phyloP scores from a whole-genome alignment of 306 rosid genomes.

The Lagenaria siceraria region DNA sequence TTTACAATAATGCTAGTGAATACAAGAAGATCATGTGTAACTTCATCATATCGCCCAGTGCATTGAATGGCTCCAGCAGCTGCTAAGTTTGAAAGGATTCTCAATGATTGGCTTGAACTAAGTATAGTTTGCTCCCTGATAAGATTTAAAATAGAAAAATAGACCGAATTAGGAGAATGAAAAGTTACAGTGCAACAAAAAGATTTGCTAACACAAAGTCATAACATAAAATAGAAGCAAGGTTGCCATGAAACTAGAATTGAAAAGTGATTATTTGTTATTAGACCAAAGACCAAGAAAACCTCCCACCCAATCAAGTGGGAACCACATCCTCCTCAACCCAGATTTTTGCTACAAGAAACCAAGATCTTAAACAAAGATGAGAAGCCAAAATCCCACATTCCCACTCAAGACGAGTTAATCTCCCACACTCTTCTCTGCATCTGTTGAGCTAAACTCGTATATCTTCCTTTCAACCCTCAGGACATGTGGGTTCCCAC shows the following conservation, averaged over 20 bases:
- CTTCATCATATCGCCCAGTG: constrained; percentile 44
- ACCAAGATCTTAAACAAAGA: neutral
- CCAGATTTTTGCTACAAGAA: neutral
- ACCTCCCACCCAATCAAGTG: neutral
- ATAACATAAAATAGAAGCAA: neutral
- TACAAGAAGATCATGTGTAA: constrained; percentile 54
- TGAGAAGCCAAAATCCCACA: neutral
- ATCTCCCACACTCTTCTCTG: neutral
- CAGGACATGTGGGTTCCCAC: neutral
- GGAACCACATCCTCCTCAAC: neutral
- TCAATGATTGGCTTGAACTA: constrained; percentile 50
- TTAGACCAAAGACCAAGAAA: neutral
- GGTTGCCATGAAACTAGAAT: neutral
- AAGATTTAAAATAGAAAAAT: constrained; percentile 9
- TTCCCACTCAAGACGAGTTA: neutral
- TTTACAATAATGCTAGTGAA: constrained; percentile 42
- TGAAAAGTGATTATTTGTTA: neutral
- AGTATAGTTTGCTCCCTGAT: constrained; percentile 55
- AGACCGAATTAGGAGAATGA: neutral
- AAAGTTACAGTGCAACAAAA: neutral
- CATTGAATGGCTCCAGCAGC: constrained; percentile 64
- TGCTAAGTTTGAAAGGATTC: constrained; percentile 75
- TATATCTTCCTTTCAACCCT: neutral
- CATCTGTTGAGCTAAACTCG: neutral
- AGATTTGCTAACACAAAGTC: neutral